Evolutionary conservation across 2,329 filamentous ascomycete genomes (phyloP), one percentile per base, ranked within the genome.

Genomic region (Hortaea sp.): DNA sequence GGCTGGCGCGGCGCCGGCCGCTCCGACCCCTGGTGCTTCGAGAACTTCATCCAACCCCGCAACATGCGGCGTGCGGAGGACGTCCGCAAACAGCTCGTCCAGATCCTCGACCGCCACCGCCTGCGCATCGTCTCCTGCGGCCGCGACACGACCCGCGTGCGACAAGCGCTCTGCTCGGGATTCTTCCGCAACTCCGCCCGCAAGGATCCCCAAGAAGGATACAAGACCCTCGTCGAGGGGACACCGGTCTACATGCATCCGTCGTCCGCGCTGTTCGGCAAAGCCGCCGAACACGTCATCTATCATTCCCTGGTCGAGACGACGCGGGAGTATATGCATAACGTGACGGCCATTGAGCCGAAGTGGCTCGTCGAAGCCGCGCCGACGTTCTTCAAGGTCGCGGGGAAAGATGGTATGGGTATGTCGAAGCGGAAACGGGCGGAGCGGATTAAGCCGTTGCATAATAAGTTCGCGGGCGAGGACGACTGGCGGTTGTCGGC

Each of bases 331-430:
- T 98, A 97, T 67, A 97, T 98, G 92, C 89, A 95, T 61, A 86
- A 80, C 63, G 92, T 88, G 10, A 95, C 88, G 3, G 78, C 79
- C 4, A 97, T 98, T 59, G 92, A 98, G 68, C 90, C 92, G 6
- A 95, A 94, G 65, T 83, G 79, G 80, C 77, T 98, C 20, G 88
- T 97, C 1, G 89, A 95, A 59, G 90, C 89, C 9, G 92, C 94
- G n/a, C 92, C 94, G 7, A 95, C 88, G 0, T 98, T 97, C 72
- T 98, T 97, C 80, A 95, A 94, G 76, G 88, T 97, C 4, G 90
- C 92, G 12, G 82, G 86, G 0, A 90, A 84, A 32, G 88, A 95
- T 63, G 75, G 79, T 46, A 48, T 46, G 31, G 54, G 53, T 44
- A 68, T 98, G 59, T 90, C 84, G 53, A 95, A 95, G 76, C 73